Evolutionary conservation across 192 early-diverging fungal species (phyloP), one percentile per base, ranked within the genome.

Genomic region (Podila epicladia): DNA sequence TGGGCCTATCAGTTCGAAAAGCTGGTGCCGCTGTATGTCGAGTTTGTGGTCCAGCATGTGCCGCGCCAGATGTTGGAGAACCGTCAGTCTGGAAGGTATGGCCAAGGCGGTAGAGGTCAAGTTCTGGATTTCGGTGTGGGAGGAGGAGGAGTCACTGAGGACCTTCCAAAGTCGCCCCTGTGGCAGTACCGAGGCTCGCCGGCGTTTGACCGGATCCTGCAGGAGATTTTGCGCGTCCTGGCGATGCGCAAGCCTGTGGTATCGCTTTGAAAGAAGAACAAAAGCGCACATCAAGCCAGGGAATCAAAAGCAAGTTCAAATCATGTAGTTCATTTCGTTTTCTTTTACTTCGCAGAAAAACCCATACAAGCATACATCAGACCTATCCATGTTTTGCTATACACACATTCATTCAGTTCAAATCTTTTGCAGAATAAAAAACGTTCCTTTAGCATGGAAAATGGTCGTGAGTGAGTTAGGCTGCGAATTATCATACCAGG

Each of bases 41-140:
- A 65, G 28, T 79, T 67, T 26, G 24, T 80, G 53, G 72, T 80
- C 2, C 70, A 80, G 37, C 41, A 68, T 13, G 71, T 80, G 26
- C 53, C 53, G 8, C 19, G 53, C 9, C 53, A 26, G 53, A 9
- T 55, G n/a, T 7, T 55, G 53, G 53, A 55, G 53, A 37, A 9
- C 9, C 35, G 35, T 37, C n/a, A 6, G 24, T 17, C 8, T 12
- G 53, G 7, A 55, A 6, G 53, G 11, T 4, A 37, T 26, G 53
- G 53, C 7, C 51, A 24, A 3, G 33, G 33, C 33, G 33, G 33
- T 5, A 33, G 33, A 33, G 20, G 5, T 1, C 53, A n/a, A n/a
- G 53, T 4, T 33, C 33, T 7, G 11, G 53, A 2, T 3, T 20
- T 55, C 19, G 53, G 35, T 9, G 7, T 37, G 50, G 50, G 50